A percentile compares a stretch with the other conserved stretches of the same genome.
These are phyloP conservation scores for Ogataea chonburiensis DNA, from an alignment of 805 yeast genomes.

Conservation along the genomic window DNA sequence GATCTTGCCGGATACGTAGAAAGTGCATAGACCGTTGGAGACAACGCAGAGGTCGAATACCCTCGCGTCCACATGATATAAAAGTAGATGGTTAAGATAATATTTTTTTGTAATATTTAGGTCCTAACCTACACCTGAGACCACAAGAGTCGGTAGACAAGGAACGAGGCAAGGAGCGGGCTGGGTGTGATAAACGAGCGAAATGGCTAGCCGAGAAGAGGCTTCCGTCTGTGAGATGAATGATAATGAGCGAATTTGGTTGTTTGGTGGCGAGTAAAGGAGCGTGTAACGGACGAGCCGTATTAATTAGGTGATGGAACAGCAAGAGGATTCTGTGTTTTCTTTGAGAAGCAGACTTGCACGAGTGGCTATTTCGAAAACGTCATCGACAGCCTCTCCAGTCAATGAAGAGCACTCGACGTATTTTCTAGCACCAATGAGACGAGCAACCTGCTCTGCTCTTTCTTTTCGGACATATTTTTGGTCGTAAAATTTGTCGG, in stretches of 20 bases:
- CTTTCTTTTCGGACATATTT: constrained; percentile 53
- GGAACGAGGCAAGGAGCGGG: constrained; percentile 3
- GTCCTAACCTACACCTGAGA: constrained; percentile 7
- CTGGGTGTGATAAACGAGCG: constrained; percentile 1
- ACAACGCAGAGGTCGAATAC: neutral
- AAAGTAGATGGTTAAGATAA: constrained; percentile 1
- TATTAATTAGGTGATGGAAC: constrained; percentile 33
- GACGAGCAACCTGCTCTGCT: constrained; percentile 70
- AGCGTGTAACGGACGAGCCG: neutral
- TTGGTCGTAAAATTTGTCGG: constrained; percentile 34
- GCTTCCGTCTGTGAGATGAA: too few relatives aligned
- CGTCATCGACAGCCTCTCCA: constrained; percentile 94
- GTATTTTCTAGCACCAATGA: constrained; percentile 79
- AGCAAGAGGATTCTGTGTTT: constrained; percentile 44
- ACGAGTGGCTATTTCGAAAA: constrained; percentile 87
- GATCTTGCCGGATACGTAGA: constrained; percentile 81
- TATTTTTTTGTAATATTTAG: constrained; percentile 9
- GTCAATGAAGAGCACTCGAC: constrained; percentile 89
- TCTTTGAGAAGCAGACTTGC: constrained; percentile 64
- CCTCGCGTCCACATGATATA: neutral
- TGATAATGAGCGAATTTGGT: constrained; percentile 9
- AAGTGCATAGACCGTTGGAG: constrained; percentile 79
- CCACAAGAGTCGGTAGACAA: constrained; percentile 1
- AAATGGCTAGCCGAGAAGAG: neutral
- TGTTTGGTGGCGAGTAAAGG: constrained; percentile 2